Base-by-base conservation (phyloP, 1,139 yeast genomes). In the Lodderomyces theae region DNA sequence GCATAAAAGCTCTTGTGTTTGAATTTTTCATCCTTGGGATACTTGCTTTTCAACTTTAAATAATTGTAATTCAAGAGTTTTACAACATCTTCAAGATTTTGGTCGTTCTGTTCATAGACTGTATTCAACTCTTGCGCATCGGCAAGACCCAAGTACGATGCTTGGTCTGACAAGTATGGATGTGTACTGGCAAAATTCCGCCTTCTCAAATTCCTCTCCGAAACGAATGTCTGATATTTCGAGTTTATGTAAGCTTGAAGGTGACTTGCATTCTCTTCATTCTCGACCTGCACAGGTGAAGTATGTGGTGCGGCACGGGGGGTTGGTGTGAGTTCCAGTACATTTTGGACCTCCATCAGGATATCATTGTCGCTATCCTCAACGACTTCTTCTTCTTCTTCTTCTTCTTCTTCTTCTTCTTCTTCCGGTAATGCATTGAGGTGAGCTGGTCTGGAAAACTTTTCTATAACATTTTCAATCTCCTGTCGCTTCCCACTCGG, bases 131-230 rank as follows among this genome's bases (percentile, higher is more conserved):
- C 61, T 24, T 61, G 63, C 3, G 60, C 52, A 35, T 63, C 58
- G 8, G 72, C 59, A 9, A 72, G 54, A 1, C 72, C 77, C 36
- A 72, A 55, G 58, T 71, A 72, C 44, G 69, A 72, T 2, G 74
- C 75, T 45, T 70, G 74, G 46, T 72, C 78, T 3, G 75, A 72
- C 17, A 72, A 49, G 46, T 72, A 72, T 0, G 78, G 78, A 51
- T 71, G 75, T 2, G 74, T 63, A 51, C 73, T 66, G 2, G 77
- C 66, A 48, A 72, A 72, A 37, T 67, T 72, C 21, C 78, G 53
- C 48, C 69, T 69, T 5, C 78, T 54, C 16, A 72, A 53, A 5
- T 72, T 69, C 41, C 77, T 48, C 37, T 66, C 45, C 2, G 54
- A 44, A 5, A 46, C 23, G 2, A 38, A 19, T 13, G 37, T 36